A percentile compares a stretch with the other conserved stretches of the same genome.
phyloP scores from a whole-genome alignment of 139 green algal genomes.

The Chlorella sorokiniana region DNA sequence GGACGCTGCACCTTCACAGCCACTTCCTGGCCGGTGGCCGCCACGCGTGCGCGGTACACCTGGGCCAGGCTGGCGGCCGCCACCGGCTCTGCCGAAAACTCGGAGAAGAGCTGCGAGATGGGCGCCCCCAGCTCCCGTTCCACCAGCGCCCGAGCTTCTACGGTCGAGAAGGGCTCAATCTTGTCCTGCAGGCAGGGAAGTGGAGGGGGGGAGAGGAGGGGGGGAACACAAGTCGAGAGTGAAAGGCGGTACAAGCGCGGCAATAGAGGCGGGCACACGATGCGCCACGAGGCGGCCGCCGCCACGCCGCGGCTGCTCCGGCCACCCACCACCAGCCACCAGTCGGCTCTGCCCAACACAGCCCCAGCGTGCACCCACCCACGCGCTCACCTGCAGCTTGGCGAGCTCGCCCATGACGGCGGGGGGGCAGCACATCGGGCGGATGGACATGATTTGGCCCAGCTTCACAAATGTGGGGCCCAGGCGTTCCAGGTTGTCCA shows the following conservation, averaged over 20 bases:
- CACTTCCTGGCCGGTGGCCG: slow-evolving; percentile 77
- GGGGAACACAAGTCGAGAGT: neutral
- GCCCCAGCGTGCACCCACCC: neutral
- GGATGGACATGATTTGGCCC: slow-evolving; percentile 80
- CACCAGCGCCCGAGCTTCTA: slow-evolving; percentile 65
- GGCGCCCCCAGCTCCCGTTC: slow-evolving; percentile 79
- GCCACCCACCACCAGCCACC: neutral
- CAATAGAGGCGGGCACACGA: neutral
- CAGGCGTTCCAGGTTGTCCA: slow-evolving; percentile 79
- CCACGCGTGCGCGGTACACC: slow-evolving; percentile 82
- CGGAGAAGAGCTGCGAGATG: slow-evolving; percentile 78
- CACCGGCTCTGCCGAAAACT: slow-evolving; percentile 83
- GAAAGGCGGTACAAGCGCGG: too few relatives aligned
- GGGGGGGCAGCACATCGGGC: slow-evolving; percentile 89
- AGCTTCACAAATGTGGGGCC: slow-evolving; percentile 97
- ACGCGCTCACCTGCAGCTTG: slow-evolving; percentile 67
- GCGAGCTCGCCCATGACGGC: slow-evolving; percentile 82
- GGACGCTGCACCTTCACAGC: slow-evolving; percentile 97
- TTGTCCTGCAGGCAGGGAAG: slow-evolving; percentile 64
- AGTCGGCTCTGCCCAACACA: neutral
- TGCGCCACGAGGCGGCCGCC: neutral
- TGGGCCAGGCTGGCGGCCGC: slow-evolving; percentile 92
- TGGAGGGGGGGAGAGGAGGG: neutral
- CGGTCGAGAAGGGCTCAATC: slow-evolving; percentile 81
- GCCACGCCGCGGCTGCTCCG: neutral